Percentiles rank a stretch among this genome's conserved stretches.
Evolutionary conservation across 805 yeast genomes (phyloP).

Genomic region (Diddensiella santjacobensis): DNA sequence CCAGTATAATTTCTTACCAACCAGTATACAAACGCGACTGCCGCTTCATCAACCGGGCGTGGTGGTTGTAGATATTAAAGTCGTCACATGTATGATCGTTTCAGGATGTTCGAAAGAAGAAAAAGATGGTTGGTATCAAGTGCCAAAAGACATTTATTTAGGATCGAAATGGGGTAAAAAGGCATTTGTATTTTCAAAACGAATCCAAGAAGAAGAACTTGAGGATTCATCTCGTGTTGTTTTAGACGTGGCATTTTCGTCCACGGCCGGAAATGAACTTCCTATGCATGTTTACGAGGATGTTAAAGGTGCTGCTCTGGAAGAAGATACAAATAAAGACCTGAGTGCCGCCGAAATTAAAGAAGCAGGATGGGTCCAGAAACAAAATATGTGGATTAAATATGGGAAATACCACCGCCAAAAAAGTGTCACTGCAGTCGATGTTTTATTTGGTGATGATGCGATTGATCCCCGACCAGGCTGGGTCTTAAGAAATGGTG

Average conservation of each 20-base stretch:
- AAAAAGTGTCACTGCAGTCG: slow-evolving; percentile 52
- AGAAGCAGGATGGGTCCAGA: slow-evolving; percentile 26
- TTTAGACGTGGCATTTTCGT: slow-evolving; percentile 14
- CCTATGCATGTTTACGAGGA: slow-evolving; percentile 24
- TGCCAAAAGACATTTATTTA: slow-evolving; percentile 47
- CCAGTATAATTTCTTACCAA: slow-evolving; percentile 37
- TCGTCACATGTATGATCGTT: slow-evolving; percentile 34
- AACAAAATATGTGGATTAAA: slow-evolving; percentile 51
- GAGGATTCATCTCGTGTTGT: slow-evolving; percentile 16
- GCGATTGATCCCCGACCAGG: slow-evolving; percentile 73
- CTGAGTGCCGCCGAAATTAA: neutral
- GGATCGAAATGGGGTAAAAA: slow-evolving; percentile 40
- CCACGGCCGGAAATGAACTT: slow-evolving; percentile 9
- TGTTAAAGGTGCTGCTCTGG: slow-evolving; percentile 22
- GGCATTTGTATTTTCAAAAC: slow-evolving; percentile 38
- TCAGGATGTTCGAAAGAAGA: slow-evolving; percentile 19
- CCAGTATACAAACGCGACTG: slow-evolving; percentile 33
- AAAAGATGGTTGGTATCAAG: slow-evolving; percentile 40
- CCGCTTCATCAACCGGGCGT: slow-evolving; percentile 43
- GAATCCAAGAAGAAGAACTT: slow-evolving; percentile 20
- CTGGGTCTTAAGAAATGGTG: slow-evolving; percentile 48
- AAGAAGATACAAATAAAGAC: slow-evolving; percentile 11
- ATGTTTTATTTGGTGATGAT: slow-evolving; percentile 67
- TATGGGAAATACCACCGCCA: slow-evolving; percentile 40
- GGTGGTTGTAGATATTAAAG: slow-evolving; percentile 42